phyloP scores from a whole-genome alignment of 306 rosid genomes.

The Prunus campanulata region DNA sequence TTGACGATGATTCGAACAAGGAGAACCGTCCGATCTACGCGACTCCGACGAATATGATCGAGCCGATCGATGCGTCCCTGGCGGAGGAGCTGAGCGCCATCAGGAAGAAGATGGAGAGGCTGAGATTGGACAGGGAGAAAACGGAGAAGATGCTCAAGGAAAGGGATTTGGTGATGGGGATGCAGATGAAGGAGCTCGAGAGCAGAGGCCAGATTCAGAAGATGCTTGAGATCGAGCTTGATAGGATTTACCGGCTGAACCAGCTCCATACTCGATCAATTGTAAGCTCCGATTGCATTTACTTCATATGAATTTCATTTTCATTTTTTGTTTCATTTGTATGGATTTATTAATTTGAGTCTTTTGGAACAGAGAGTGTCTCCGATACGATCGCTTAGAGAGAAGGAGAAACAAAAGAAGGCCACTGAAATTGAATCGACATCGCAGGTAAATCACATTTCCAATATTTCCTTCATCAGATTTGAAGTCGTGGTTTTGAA shows the following conservation, averaged over 20 bases:
- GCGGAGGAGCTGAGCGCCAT: slow-evolving; percentile 82
- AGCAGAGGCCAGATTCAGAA: slow-evolving; percentile 69
- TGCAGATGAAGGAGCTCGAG: slow-evolving; percentile 58
- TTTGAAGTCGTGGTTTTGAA: not conserved
- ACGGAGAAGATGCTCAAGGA: slow-evolving; percentile 70
- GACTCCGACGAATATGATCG: slow-evolving; percentile 19
- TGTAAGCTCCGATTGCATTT: slow-evolving; percentile 31
- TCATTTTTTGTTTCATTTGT: not conserved
- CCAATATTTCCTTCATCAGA: not conserved
- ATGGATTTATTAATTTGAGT: not conserved
- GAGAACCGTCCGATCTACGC: slow-evolving; percentile 41
- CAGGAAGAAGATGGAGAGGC: slow-evolving; percentile 67
- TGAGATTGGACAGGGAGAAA: slow-evolving; percentile 52
- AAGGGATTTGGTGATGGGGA: slow-evolving; percentile 45
- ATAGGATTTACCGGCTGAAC: slow-evolving; percentile 71
- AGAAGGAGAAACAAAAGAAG: slow-evolving; percentile 59
- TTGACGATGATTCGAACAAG: slow-evolving; percentile 31
- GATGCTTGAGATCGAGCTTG: slow-evolving; percentile 76
- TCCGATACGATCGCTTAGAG: slow-evolving; percentile 77
- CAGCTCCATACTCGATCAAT: slow-evolving; percentile 63
- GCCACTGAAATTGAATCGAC: slow-evolving; percentile 29
- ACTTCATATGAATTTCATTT: not conserved
- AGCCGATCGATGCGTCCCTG: slow-evolving; percentile 54
- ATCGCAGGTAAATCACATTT: slow-evolving; percentile 30
- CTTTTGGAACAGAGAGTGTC: slow-evolving; percentile 55